Conservation (phyloP, 345 rosid genomes). For the Carallia pectinifolia region DNA sequence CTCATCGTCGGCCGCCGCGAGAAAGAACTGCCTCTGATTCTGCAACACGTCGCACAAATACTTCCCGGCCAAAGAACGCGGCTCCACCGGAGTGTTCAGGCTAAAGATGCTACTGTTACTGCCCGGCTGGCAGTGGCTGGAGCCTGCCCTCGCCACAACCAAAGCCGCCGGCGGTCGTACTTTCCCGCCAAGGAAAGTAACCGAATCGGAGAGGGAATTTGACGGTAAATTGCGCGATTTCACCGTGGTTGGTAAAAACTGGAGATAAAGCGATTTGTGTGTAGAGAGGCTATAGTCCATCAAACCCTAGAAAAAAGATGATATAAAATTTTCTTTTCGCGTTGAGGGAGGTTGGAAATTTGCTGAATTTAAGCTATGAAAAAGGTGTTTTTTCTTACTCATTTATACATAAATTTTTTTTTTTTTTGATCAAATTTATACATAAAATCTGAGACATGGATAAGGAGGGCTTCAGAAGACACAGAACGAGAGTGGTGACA, state of each 20-base stretch:
- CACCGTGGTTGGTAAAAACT: constrained; percentile 34
- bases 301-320: background rate
- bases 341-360: too few species aligned
- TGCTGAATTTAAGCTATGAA: too few species aligned
- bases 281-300: constrained; percentile 57
- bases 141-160: constrained; percentile 53
- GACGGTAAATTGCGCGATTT: background rate
- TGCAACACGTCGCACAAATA: constrained; percentile 60
- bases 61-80: constrained; percentile 66
- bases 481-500: too few species aligned
- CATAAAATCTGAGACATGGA: too few species aligned
- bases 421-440: too few species aligned
- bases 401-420: too few species aligned
- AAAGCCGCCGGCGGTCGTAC: background rate
- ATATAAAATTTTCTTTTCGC: too few species aligned
- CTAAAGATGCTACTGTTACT: constrained; percentile 33
- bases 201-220: background rate
- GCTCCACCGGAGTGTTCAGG: constrained; percentile 82
- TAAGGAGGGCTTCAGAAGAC: too few species aligned
- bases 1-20: constrained; percentile 69
- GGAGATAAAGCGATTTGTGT: background rate
- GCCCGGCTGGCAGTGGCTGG: constrained; percentile 70
- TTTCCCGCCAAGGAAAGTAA: constrained; percentile 12
- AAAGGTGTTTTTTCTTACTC: too few species aligned
- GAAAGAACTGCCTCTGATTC: constrained; percentile 74